Base-by-base conservation (phyloP, 305 asterid species). In the Rubia occidens region DNA sequence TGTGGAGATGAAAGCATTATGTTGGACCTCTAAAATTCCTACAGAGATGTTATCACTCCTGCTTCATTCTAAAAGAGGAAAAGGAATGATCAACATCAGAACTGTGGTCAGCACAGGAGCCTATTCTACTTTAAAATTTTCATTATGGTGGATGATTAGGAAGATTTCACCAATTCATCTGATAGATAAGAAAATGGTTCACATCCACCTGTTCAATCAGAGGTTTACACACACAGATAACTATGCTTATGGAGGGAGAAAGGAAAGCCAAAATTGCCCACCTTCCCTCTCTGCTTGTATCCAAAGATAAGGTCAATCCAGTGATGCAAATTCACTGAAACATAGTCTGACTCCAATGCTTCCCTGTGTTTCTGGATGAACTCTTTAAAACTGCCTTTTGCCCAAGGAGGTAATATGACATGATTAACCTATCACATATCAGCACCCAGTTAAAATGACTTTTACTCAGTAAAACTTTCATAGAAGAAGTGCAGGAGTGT, bases 221-320 rank as follows among this genome's bases (percentile, higher is more conserved):
- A 32, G 35, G 56, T 45, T 42, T n/a, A 17, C 43, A 21, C 24
- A 37, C 18, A 43, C 60, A 42, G 6, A 70, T 7, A 18, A 43
- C 3, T n/a, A 11, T 10, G 39, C 18, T 32, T 65, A 32, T 32
- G 35, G 2, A n/a, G 15, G 53, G 3, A 71, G 51, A 80, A 11
- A 66, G 53, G 20, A 51, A 11, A 67, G 58, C 58, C 58, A 17
- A 67, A 67, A n/a, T 51, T 53, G 21, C 95, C 71, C 69, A 95
- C 99, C 96, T 95, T 95, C 69, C 99, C 99, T 68, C 99, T 84
- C 84, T 95, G 99, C 81, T 83, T 95, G 75, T 73, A 80, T 76
- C 99, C 99, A 81, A 95, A 95, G 81, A 95, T 91, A 68, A 95
- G 97, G 84, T 95, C 99, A 75, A 95, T 95, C 99, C 99, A 95